Percentiles rank a stretch among this genome's conserved stretches.
Evolutionary conservation across 495 filamentous ascomycete genomes (phyloP).

Genomic region (Zalerion maritima): DNA sequence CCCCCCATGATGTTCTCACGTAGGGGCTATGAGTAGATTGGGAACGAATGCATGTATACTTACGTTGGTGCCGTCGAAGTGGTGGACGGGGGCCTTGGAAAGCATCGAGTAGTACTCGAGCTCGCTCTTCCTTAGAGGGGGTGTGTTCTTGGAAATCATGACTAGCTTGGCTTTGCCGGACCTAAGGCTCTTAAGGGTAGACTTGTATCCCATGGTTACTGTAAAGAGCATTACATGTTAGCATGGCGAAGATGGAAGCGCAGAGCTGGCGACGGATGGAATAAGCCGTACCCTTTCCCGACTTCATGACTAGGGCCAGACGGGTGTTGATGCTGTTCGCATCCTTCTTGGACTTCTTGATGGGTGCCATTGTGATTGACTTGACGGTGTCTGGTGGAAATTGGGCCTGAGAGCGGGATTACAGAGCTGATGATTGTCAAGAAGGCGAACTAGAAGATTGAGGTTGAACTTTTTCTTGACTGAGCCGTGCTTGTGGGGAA

Average conservation of each 20-base stretch:
- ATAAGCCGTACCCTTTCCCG: conserved; percentile 55
- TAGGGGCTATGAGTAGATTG: conserved; percentile 5
- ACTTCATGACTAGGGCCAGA: conserved; percentile 91
- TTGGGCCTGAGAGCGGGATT: no score
- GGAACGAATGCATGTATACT: conserved; percentile 28
- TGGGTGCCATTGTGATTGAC: conserved; percentile 56
- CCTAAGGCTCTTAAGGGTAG: conserved; percentile 89
- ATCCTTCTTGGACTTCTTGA: conserved; percentile 85
- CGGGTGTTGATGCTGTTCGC: conserved; percentile 51
- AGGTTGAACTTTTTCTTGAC: conserved; percentile 11
- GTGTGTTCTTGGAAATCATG: conserved; percentile 83
- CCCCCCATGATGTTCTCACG: conserved; percentile 9
- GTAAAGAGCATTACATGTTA: conserved; percentile 8
- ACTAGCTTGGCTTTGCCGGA: conserved; percentile 65
- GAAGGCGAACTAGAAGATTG: conserved; percentile 2
- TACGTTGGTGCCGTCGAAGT: conserved; percentile 96
- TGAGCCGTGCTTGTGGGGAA: conserved; percentile 7
- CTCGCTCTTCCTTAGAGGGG: conserved; percentile 88
- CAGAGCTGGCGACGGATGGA: conserved; percentile 3
- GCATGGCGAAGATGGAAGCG: conserved; percentile 2
- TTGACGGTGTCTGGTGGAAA: no score
- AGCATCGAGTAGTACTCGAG: conserved; percentile 87
- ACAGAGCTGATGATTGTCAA: conserved; percentile 7
- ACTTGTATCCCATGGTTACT: conserved; percentile 87
- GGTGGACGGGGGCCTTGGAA: conserved; percentile 84